Percentiles rank a stretch among this genome's conserved stretches.
phyloP scores from a whole-genome alignment of 192 early-diverging fungal species.

The Mortierella alpina region DNA sequence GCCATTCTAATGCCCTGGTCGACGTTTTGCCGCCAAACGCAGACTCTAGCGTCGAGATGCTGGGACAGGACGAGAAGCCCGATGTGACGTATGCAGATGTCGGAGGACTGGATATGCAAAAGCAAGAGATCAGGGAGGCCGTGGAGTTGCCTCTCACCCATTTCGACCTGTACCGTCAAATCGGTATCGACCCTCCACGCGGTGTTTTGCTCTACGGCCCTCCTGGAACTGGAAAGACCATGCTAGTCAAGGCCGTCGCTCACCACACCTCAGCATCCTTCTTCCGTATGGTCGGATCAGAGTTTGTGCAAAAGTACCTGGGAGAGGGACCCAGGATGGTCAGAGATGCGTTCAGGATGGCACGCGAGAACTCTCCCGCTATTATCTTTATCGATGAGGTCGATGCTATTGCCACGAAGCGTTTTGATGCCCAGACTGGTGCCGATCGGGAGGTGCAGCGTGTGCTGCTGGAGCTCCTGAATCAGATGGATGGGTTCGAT shows the following conservation, averaged over 20 bases:
- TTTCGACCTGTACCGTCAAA: constrained; percentile 97
- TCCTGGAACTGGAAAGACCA: constrained; percentile 98
- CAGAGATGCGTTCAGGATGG: constrained; percentile 95
- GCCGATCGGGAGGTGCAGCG: constrained; percentile 99
- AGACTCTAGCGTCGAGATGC: constrained; percentile 89
- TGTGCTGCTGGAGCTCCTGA: constrained; percentile 95
- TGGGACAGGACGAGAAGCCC: constrained; percentile 82
- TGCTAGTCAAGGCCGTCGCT: constrained; percentile 98
- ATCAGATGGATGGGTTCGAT: constrained; percentile 99
- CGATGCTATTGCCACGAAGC: constrained; percentile 98
- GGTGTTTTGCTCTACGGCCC: constrained; percentile 99
- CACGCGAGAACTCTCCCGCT: constrained; percentile 95
- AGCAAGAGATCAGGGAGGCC: constrained; percentile 94
- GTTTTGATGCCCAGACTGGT: constrained; percentile 98
- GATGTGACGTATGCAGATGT: constrained; percentile 86
- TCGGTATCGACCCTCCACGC: constrained; percentile 98
- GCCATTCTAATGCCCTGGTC: constrained; percentile 97
- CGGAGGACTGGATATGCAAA: constrained; percentile 91
- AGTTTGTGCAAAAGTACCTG: constrained; percentile 99
- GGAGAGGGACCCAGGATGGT: constrained; percentile 99
- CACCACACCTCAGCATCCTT: constrained; percentile 98
- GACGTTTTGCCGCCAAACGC: constrained; percentile 97
- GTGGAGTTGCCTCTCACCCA: constrained; percentile 98
- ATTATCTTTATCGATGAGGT: constrained; percentile 99
- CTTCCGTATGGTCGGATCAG: constrained; percentile 96